Evolutionary conservation across 2,329 filamentous ascomycete genomes (phyloP), one percentile per base, ranked within the genome.

Genomic region (Penicillium concentricum): DNA sequence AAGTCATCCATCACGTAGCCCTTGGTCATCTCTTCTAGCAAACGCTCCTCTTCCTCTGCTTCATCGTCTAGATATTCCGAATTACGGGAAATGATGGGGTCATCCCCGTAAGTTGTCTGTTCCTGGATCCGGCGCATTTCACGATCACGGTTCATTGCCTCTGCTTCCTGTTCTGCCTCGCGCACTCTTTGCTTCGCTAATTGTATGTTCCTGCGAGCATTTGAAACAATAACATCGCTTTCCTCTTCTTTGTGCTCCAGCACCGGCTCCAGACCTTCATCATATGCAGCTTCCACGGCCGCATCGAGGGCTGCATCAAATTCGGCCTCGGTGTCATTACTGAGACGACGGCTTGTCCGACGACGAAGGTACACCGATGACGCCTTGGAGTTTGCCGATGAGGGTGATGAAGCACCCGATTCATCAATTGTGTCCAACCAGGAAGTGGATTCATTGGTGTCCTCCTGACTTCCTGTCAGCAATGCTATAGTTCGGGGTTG

Each of bases 401-500:
- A 91, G 3, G 84, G 82, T 4, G 86, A 87, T 0, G 92, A 96
- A 18, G 85, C 88, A 35, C 88, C 90, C 22, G 92, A 96, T 66
- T 96, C 92, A 70, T 96, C 90, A 55, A 95, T 94, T 1, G 91
- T 93, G 69, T 96, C 91, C n/a, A 96, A 76, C 92, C 92, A 96
- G 0, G 92, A 96, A 51, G 89, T 91, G 5, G 90, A 91, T 70
- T 92, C 90, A 68, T 90, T 93, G 12, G 84, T 81, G 24, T 84
- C 86, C 59, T 85, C 86, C 58, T 85, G 62, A 3, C 4, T 50
- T 1, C 13, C 38, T 30, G 15, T 8, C 5, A 12, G 24, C 47
- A 51, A 38, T 5, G 51, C 22, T 8, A 57, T 26, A 30, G 45
- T 44, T 28, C 62, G 61, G 32, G 59, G 28, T 48, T 70, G 64